These are phyloP conservation scores for Discostella stelligera DNA, from an alignment of 352 stramenopile genomes.

Conservation along the genomic window DNA sequence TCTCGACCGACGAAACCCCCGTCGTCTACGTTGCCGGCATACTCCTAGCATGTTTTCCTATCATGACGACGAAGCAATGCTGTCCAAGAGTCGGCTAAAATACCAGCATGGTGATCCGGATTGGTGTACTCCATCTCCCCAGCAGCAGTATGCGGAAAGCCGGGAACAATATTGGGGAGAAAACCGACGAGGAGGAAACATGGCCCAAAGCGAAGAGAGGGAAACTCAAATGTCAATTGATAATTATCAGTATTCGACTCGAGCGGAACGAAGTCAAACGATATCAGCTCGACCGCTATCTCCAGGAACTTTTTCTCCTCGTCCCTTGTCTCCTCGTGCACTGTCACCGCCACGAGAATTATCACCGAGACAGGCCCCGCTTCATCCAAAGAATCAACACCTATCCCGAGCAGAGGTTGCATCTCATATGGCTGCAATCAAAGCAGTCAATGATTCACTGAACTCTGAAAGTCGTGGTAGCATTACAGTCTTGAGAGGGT, in stretches of 20 bases:
- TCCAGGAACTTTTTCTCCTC: background rate
- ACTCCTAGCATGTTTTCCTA: background rate
- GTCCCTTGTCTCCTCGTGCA: background rate
- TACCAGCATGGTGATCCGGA: constrained; percentile 17
- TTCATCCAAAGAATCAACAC: constrained; percentile 1
- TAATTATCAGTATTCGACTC: constrained; percentile 6
- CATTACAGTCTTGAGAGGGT: constrained; percentile 18
- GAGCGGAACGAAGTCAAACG: background rate
- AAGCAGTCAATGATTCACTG: constrained; percentile 29
- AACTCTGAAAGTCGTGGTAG: constrained; percentile 4
- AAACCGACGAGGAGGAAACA: background rate
- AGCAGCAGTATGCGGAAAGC: constrained; percentile 3
- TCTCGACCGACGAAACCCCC: too few species aligned
- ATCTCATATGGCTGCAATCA: constrained; percentile 33
- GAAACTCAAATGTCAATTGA: constrained; percentile 13
- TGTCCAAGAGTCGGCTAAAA: constrained; percentile 10
- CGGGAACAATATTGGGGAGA: background rate
- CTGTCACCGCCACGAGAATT: background rate
- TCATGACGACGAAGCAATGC: background rate
- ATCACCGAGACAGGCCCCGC: background rate
- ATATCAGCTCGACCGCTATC: background rate
- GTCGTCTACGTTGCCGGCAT: too few species aligned
- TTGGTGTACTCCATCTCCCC: constrained; percentile 11
- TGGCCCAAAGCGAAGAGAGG: constrained; percentile 5
- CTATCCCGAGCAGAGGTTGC: constrained; percentile 5